These are phyloP conservation scores for Sisymbrium irio DNA, from an alignment of 345 rosid genomes.

Conservation along the genomic window DNA sequence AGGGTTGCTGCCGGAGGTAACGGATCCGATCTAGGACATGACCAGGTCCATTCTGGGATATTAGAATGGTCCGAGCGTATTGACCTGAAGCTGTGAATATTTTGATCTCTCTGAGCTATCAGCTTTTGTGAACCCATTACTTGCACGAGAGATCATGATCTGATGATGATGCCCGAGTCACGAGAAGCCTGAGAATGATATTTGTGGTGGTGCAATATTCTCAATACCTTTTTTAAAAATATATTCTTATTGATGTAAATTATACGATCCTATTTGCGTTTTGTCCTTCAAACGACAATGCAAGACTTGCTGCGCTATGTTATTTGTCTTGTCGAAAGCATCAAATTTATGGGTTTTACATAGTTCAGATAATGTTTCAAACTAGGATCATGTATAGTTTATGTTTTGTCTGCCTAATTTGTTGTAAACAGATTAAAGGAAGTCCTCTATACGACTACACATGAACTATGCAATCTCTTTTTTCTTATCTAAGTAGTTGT, in stretches of 20 bases:
- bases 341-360: not conserved
- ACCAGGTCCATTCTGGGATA: constrained; percentile 79
- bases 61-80: constrained; percentile 83
- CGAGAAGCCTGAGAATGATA: constrained; percentile 23
- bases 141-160: constrained; percentile 15
- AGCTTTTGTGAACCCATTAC: constrained; percentile 18
- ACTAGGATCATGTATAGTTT: not conserved
- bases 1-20: constrained; percentile 85
- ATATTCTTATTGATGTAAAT: constrained; percentile 24
- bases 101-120: constrained; percentile 15
- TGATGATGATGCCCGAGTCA: constrained; percentile 7
- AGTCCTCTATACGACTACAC: not conserved
- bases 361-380: not conserved
- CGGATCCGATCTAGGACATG: constrained; percentile 78
- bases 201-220: constrained; percentile 14
- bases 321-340: constrained; percentile 14
- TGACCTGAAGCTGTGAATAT: constrained; percentile 50
- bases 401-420: not conserved
- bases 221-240: not conserved
- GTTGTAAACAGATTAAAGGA: too few relatives aligned
- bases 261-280: constrained; percentile 6
- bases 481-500: not conserved
- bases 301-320: constrained; percentile 26
- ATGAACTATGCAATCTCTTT: not conserved
- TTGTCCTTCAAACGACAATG: not conserved